Evolutionary conservation across 192 early-diverging fungal genomes (phyloP).

Genomic region (Coemansia sp.): DNA sequence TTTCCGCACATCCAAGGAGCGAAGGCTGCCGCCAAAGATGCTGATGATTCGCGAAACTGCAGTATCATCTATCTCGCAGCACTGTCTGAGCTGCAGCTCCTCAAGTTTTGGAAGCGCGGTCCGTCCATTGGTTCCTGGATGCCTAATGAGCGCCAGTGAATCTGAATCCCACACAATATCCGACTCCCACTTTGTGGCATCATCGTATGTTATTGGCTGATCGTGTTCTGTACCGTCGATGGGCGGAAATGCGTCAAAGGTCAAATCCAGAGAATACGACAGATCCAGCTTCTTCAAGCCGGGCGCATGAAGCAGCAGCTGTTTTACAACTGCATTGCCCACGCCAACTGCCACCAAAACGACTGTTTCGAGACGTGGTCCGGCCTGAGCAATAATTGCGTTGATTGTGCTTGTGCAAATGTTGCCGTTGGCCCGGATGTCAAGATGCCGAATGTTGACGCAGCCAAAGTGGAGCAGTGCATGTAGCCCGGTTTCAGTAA

Average conservation of each 20-base stretch:
- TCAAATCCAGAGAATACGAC: constrained; percentile 23
- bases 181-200: not conserved
- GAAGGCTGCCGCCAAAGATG: constrained; percentile 23
- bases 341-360: constrained; percentile 20
- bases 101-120: constrained; percentile 30
- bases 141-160: not conserved
- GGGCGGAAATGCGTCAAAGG: constrained; percentile 31
- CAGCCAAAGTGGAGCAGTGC: constrained; percentile 28
- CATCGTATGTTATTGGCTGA: not conserved
- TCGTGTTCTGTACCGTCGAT: not conserved
- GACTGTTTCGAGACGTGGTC: constrained; percentile 19
- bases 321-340: constrained; percentile 16
- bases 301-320: constrained; percentile 18
- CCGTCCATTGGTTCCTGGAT: constrained; percentile 1
- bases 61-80: constrained; percentile 11
- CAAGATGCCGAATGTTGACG: constrained; percentile 30
- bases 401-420: constrained; percentile 17
- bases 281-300: constrained; percentile 26
- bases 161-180: constrained; percentile 3
- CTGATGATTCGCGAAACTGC: constrained; percentile 17
- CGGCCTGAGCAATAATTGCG: constrained; percentile 4
- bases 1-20: constrained; percentile 14
- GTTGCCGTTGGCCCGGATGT: constrained; percentile 20
- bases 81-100: constrained; percentile 14
- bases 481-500: constrained; percentile 18